Conservation (phyloP, 345 rosid species). For the Brassica incana region DNA sequence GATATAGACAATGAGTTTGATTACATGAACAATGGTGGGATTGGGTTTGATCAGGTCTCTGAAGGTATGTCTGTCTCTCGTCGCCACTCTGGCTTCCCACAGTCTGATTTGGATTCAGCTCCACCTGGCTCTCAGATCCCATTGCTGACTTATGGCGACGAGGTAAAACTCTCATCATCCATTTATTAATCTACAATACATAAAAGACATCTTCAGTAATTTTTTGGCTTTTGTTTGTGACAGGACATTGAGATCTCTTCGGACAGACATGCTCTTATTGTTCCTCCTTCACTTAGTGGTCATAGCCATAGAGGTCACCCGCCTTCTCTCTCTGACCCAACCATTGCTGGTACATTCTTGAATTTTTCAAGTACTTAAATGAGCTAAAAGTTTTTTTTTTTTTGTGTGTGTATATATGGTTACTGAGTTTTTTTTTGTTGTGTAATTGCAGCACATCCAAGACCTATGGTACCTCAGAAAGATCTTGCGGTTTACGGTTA, state of each 20-base stretch:
- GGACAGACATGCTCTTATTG: slow-evolving; percentile 89
- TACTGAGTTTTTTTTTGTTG: slow-evolving; percentile 2
- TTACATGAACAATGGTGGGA: slow-evolving; percentile 48
- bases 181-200: neutral
- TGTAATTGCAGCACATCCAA: slow-evolving; percentile 63
- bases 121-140: slow-evolving; percentile 80
- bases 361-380: neutral
- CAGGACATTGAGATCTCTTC: slow-evolving; percentile 86
- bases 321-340: slow-evolving; percentile 63
- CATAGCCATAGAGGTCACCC: slow-evolving; percentile 84
- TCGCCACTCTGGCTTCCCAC: slow-evolving; percentile 54
- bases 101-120: slow-evolving; percentile 71
- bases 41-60: slow-evolving; percentile 64
- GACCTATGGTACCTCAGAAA: slow-evolving; percentile 96
- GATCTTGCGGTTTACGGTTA: slow-evolving; percentile 90
- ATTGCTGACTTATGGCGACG: slow-evolving; percentile 87
- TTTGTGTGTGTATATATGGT: neutral
- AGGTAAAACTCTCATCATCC: slow-evolving; percentile 47
- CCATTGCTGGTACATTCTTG: slow-evolving; percentile 59
- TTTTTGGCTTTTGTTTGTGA: slow-evolving; percentile 13
- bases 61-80: slow-evolving; percentile 64
- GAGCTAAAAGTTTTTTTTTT: neutral
- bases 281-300: slow-evolving; percentile 68
- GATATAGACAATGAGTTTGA: slow-evolving; percentile 95
- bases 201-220: neutral